Percentiles rank a stretch among this genome's conserved stretches.
Evolutionary conservation across 805 yeast genomes (phyloP).

Genomic region (Kodamaea sagamina): DNA sequence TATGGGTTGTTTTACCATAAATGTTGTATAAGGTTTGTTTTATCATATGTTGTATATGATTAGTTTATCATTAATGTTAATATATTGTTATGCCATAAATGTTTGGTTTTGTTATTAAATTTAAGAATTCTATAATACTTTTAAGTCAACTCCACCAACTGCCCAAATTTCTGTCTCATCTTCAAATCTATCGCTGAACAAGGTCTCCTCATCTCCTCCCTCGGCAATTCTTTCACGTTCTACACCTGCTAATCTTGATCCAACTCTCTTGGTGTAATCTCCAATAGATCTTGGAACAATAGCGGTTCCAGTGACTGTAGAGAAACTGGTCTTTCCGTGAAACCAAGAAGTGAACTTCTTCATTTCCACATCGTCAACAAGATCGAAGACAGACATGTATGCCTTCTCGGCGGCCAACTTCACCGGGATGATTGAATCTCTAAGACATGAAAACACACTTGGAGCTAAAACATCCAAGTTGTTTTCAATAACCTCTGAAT

Average conservation of each 20-base stretch:
- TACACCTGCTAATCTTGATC: constrained; percentile 77
- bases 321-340: constrained; percentile 37
- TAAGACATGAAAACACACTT: constrained; percentile 74
- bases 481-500: constrained; percentile 50
- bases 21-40: no score
- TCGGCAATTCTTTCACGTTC: constrained; percentile 86
- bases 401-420: constrained; percentile 94
- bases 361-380: constrained; percentile 66
- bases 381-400: constrained; percentile 65
- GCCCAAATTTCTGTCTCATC: constrained; percentile 90
- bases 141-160: constrained; percentile 66
- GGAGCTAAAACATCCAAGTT: constrained; percentile 62
- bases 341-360: constrained; percentile 67
- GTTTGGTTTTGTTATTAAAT: no score
- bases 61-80: no score
- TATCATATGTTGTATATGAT: background rate
- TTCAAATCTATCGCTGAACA: constrained; percentile 81
- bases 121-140: constrained; percentile 1
- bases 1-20: no score
- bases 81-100: no score
- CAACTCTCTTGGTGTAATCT: constrained; percentile 91
- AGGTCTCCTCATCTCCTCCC: constrained; percentile 86
- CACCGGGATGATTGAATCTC: constrained; percentile 89
- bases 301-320: constrained; percentile 45
- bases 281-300: constrained; percentile 72